A percentile compares a stretch with the other conserved stretches of the same genome.
These are phyloP conservation scores for Myrmaecium sp. DNA, from an alignment of 2,329 filamentous ascomycete species.

Conservation along the genomic window DNA sequence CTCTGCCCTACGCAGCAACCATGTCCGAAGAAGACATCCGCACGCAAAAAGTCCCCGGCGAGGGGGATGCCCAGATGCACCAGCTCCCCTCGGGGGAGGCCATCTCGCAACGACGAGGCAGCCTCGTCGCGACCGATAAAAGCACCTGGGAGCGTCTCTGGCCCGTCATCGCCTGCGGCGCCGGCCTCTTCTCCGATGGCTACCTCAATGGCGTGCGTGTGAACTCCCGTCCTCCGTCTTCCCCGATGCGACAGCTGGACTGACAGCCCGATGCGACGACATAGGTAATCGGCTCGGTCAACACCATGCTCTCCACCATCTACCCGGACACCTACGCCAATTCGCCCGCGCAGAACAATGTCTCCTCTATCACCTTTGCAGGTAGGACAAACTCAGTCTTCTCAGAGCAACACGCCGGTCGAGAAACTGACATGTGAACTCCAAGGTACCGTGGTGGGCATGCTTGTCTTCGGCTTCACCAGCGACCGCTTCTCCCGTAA, in stretches of 20 bases:
- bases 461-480: conserved; percentile 64
- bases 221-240: conserved; percentile 3
- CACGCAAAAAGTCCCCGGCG: too few relatives aligned
- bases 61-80: too few relatives aligned
- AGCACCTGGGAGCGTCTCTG: conserved; percentile 32
- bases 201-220: conserved; percentile 65
- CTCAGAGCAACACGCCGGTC: too few relatives aligned
- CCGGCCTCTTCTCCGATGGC: conserved; percentile 79
- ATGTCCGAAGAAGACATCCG: too few relatives aligned
- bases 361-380: conserved; percentile 69
- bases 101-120: conserved; percentile 13
- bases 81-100: not conserved
- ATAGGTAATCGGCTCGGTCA: conserved; percentile 74
- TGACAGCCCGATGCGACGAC: too few relatives aligned
- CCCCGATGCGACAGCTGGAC: too few relatives aligned
- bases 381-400: too few relatives aligned
- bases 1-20: too few relatives aligned
- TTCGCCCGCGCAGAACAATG: conserved; percentile 55
- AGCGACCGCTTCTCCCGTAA: conserved; percentile 75
- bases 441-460: conserved; percentile 67
- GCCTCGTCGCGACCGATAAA: conserved; percentile 15
- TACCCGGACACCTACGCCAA: conserved; percentile 54
- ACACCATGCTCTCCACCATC: conserved; percentile 52
- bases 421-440: too few relatives aligned
- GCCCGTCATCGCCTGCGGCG: conserved; percentile 76